Conservation (phyloP, 2,329 filamentous ascomycete species). For the Phialophora verrucosa region DNA sequence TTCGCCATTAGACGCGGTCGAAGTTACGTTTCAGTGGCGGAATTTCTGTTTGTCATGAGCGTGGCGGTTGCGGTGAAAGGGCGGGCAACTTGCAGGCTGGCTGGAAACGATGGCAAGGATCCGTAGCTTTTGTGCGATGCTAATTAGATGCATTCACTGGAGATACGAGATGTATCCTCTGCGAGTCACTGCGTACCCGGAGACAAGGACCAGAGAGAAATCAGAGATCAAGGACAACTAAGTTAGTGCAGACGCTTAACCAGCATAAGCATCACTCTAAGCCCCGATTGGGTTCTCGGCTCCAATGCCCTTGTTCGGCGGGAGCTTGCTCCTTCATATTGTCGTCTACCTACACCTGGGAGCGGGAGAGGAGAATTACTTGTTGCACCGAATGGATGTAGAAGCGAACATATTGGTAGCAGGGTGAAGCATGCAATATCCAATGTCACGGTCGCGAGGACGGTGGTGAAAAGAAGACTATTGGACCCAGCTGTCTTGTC, state of each 20-base stretch:
- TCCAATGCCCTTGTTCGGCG: background rate
- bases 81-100: background rate
- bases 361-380: background rate
- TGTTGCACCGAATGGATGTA: background rate
- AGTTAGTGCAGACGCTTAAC: constrained; percentile 4
- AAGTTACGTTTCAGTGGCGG: background rate
- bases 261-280: constrained; percentile 3
- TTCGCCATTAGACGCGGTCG: constrained; percentile 6
- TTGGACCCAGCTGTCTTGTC: background rate
- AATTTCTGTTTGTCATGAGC: background rate
- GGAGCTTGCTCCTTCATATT: background rate
- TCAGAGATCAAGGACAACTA: background rate
- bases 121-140: background rate
- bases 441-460: background rate
- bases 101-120: background rate
- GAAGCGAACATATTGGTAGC: background rate
- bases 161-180: background rate
- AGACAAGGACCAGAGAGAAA: background rate
- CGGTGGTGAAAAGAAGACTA: background rate
- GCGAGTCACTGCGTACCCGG: too few species aligned
- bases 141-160: background rate
- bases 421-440: background rate
- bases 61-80: background rate
- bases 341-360: background rate
- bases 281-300: background rate